phyloP scores from a whole-genome alignment of 768 basidiomycete species.

The Krasilnikovozyma curviuscula region DNA sequence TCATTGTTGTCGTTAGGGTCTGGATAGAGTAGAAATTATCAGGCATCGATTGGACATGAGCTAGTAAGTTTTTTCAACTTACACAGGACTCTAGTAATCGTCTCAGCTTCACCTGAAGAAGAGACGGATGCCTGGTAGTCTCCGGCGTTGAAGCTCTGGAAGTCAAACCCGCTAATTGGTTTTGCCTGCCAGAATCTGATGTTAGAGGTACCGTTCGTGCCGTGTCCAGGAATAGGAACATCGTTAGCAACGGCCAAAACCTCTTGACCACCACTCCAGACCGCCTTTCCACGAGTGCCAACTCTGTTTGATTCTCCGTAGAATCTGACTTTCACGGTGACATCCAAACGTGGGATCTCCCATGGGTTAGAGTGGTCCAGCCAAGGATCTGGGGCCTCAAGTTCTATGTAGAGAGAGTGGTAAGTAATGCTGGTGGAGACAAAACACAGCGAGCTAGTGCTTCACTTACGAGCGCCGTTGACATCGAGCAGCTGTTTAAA shows the following conservation, averaged over 20 bases:
- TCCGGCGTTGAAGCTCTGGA: slow-evolving; percentile 6
- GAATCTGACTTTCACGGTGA: slow-evolving; percentile 47
- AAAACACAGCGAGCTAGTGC: too few species aligned
- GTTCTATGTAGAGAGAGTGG: slow-evolving; percentile 16
- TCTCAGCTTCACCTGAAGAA: slow-evolving; percentile 53
- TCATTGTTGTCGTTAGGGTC: slow-evolving; percentile 76
- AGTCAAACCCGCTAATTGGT: slow-evolving; percentile 33
- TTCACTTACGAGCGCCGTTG: too few species aligned
- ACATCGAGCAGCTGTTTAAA: slow-evolving; percentile 87
- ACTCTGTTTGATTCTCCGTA: slow-evolving; percentile 62
- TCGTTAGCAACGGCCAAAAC: slow-evolving; percentile 87
- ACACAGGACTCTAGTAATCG: slow-evolving; percentile 86
- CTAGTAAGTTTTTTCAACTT: too few species aligned
- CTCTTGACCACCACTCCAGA: slow-evolving; percentile 66
- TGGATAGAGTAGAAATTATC: too few species aligned
- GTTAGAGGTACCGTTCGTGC: slow-evolving; percentile 74
- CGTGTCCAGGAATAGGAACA: slow-evolving; percentile 63
- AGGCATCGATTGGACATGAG: too few species aligned
- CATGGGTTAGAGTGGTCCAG: slow-evolving; percentile 43
- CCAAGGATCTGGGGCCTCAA: slow-evolving; percentile 51
- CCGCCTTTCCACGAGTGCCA: slow-evolving; percentile 22
- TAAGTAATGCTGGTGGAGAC: too few species aligned
- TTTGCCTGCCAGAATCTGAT: slow-evolving; percentile 39
- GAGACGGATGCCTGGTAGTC: background rate
- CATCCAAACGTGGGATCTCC: slow-evolving; percentile 39